Evolutionary conservation across 805 yeast genomes (phyloP), one percentile per base, ranked within the genome.

Genomic region (Kodamaea fukazawae): DNA sequence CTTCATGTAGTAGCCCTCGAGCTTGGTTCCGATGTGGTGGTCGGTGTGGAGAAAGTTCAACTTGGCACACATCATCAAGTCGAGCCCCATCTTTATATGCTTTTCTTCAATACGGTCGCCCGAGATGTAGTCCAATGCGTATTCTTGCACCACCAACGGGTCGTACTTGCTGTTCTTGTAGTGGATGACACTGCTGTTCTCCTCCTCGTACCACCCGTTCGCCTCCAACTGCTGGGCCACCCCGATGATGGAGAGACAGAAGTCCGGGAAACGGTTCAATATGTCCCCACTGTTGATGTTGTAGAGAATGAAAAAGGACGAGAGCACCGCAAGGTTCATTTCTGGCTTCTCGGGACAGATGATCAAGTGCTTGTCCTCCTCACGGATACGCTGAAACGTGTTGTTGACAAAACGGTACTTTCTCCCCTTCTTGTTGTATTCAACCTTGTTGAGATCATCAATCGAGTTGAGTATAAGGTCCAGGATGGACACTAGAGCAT

Each of bases 1-100:
- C 27, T 63, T 60, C 59, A 76, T 55, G 45, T 63, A 70, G 29
- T 50, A 44, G 0, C 79, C 78, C 41, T 75, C 78, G 14, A 75
- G 53, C 37, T 61, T 65, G n/a, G 76, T 71, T 38, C 76, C 71
- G 13, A 73, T 68, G 51, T 71, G 77, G 49, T 76, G 82, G 50
- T 76, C 81, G 1, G 80, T 73, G 44, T 76, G 81, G 40, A 75
- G 61, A 47, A 75, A 76, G 49, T 75, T 73, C 44, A 76, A 61
- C 45, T 73, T 75, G 12, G 78, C 57, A 13, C 76, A 70, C 22
- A 69, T 57, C 43, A 76, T 41, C 12, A 76, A 53, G 45, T 63
- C 59, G 32, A 67, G 54, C 3, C 80, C 81, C 49, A 58, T 56
- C 18, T 49, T 46, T 29, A 75, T 58, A 46, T 75, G 77, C 4